A percentile compares a stretch with the other conserved stretches of the same genome.
Conservation (phyloP, 2,329 filamentous ascomycete genomes). For the Pyrenophora seminiperda region DNA sequence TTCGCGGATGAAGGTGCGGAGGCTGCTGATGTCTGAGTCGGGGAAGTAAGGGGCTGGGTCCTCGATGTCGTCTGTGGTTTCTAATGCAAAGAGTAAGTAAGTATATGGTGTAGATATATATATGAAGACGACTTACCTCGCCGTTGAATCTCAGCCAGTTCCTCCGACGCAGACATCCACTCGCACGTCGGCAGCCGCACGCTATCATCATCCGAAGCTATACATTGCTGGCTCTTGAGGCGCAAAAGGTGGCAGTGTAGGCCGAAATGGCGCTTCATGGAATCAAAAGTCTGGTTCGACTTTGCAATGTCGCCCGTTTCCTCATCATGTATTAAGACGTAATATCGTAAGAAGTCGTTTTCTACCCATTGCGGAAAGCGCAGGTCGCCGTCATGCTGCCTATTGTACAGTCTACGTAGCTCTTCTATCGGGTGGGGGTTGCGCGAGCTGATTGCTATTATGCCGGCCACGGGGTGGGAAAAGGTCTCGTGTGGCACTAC, state of each 20-base stretch:
- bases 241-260: conserved; percentile 91
- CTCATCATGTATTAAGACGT: conserved; percentile 95
- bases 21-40: conserved; percentile 86
- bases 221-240: conserved; percentile 81
- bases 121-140: conserved; percentile 57
- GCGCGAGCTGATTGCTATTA: conserved; percentile 92
- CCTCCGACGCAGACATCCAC: conserved; percentile 88
- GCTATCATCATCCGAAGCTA: conserved; percentile 89
- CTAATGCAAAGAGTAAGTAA: conserved; percentile 39
- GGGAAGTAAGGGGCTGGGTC: conserved; percentile 80
- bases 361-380: conserved; percentile 84
- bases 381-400: conserved; percentile 77
- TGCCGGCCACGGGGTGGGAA: conserved; percentile 88
- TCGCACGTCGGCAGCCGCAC: conserved; percentile 79
- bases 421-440: conserved; percentile 85
- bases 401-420: conserved; percentile 79
- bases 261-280: conserved; percentile 99
- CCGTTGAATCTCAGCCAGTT: conserved; percentile 73
- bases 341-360: conserved; percentile 91
- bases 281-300: conserved; percentile 89
- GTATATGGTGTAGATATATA: conserved; percentile 1
- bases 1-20: conserved; percentile 88
- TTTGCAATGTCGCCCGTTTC: conserved; percentile 90
- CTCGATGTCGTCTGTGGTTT: conserved; percentile 71
- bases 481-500: conserved; percentile 89